Evolutionary conservation across 2,329 filamentous ascomycete genomes (phyloP), one percentile per base, ranked within the genome.

Genomic region (Coniochaeta sp.): DNA sequence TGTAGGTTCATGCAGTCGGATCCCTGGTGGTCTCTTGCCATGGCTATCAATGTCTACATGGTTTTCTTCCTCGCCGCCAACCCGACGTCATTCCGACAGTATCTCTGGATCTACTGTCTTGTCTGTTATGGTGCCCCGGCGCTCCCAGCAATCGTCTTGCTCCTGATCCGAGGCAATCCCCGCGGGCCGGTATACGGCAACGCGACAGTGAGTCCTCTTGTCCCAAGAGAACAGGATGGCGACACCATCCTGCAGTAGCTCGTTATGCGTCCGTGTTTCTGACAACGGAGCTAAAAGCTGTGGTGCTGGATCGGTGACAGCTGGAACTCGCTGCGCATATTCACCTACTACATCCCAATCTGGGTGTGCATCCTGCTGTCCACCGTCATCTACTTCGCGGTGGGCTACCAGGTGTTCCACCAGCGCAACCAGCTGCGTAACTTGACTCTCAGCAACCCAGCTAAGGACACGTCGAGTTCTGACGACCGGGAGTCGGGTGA

Each of bases 41-140:
- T 95, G 90, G 89, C 90, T 3, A 79, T 88, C 69, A 95, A 93
- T 68, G 90, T 93, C 63, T 90, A 89, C 67, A 80, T 93, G 58
- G 83, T 86, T 61, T 86, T 86, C 70, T 86, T 85, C 72, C 81
- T 80, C 65, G 77, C 80, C n/a, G 78, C 80, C 55, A 83, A 78
- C 55, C 82, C 83, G 0, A 87, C 87, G 8, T 86, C 89, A 58
- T 91, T 92, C 68, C 81, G 83, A n/a, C 81, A 82, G 55, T 89
- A 89, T 70, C 82, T 88, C 67, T 90, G 87, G 81, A 79, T 86
- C 56, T 93, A 93, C 70, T 80, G 87, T 40, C 58, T 86, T 1
- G 74, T 86, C 55, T 91, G 89, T 70, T 95, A 92, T 61, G 89
- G 89, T 0, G 67, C 89, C 1, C 89, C 90, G 0, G 84, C 88